phyloP scores from a whole-genome alignment of 2,329 filamentous ascomycete genomes.

The Pseudogymnoascus sp. region DNA sequence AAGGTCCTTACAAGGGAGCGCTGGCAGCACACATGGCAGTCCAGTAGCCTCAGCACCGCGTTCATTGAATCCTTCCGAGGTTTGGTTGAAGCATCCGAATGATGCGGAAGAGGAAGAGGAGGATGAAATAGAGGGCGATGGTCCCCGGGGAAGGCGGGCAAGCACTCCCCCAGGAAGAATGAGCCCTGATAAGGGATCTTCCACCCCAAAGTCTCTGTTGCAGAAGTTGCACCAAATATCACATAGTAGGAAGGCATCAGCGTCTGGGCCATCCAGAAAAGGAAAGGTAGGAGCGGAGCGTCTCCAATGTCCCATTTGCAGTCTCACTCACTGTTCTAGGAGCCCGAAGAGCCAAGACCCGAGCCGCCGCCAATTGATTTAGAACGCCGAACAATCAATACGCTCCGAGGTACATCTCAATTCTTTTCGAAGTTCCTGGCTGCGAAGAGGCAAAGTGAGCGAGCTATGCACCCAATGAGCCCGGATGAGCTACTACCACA shows the following conservation, averaged over 20 bases:
- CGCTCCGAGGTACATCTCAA: not conserved
- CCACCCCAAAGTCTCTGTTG: not conserved
- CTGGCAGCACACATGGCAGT: not conserved
- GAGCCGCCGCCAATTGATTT: not conserved
- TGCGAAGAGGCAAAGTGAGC: not conserved
- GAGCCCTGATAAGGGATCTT: not conserved
- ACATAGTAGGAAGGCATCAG: not conserved
- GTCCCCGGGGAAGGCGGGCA: not conserved
- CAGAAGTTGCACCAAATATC: not conserved
- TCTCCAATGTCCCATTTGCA: too few species aligned
- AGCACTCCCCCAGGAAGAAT: not conserved
- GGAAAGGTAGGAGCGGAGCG: not conserved
- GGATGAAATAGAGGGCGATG: not conserved
- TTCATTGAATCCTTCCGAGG: not conserved
- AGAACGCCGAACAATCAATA: not conserved
- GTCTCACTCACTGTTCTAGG: not conserved
- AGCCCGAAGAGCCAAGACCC: not conserved
- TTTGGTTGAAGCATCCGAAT: not conserved
- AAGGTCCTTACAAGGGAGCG: not conserved
- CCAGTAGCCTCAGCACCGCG: not conserved
- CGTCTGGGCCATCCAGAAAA: not conserved
- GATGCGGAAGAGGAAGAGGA: not conserved
- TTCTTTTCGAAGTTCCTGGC: not conserved
- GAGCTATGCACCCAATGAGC: constrained; percentile 9
- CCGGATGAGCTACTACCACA: constrained; percentile 10